Evolutionary conservation across 1,139 yeast genomes (phyloP).

Genomic region (Taiozyma sp.): DNA sequence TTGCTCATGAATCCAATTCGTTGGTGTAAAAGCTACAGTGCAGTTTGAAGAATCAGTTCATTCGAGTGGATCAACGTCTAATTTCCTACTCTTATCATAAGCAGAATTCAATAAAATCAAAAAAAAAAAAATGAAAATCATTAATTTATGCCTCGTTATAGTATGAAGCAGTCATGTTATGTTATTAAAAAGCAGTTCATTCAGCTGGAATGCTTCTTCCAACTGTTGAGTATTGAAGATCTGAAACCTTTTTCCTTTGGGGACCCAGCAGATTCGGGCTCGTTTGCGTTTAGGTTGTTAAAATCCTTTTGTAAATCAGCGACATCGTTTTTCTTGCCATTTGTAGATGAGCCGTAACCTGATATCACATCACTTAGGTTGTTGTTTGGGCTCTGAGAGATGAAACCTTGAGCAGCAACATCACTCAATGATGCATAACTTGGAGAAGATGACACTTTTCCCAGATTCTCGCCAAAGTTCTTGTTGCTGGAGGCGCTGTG

Average conservation of each 20-base stretch:
- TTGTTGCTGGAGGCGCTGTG: conserved; percentile 3
- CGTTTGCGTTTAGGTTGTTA: conserved; percentile 8
- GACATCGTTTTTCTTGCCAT: conserved; percentile 6
- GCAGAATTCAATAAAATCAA: neutral
- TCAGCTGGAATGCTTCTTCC: conserved; percentile 13
- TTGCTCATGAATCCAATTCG: neutral
- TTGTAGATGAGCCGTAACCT: neutral
- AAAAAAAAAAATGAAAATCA: neutral
- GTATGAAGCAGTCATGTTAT: neutral
- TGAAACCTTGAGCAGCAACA: conserved; percentile 42
- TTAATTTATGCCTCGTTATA: neutral
- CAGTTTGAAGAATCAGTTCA: no score
- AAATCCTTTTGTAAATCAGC: conserved; percentile 17
- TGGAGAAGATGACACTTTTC: conserved; percentile 21
- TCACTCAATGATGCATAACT: conserved; percentile 38
- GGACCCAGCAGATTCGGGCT: neutral
- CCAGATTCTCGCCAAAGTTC: conserved; percentile 9
- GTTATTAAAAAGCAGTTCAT: neutral
- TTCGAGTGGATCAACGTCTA: neutral
- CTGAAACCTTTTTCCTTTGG: conserved; percentile 8
- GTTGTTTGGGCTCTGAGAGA: conserved; percentile 22
- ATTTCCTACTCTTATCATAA: neutral
- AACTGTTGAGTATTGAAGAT: conserved; percentile 15
- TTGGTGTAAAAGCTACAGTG: no score
- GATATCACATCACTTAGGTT: conserved; percentile 9